Conservation (phyloP, 2,329 filamentous ascomycete genomes). For the Orbilia oligospora region DNA sequence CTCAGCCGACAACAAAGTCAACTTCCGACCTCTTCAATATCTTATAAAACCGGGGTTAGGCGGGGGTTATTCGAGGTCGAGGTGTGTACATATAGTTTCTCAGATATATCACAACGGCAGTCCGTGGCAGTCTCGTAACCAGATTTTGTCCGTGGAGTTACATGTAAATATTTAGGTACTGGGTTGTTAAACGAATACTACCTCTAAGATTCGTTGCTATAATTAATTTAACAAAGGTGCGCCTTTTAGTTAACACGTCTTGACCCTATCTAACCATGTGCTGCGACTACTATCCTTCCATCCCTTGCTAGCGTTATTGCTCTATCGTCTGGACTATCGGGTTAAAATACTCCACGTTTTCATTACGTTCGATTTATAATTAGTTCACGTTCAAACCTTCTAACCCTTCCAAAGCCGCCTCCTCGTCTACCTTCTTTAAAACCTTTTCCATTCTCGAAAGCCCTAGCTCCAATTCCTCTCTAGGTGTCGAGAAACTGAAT, state of each 20-base stretch:
- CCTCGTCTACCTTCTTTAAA: slow-evolving; percentile 45
- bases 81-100: not conserved
- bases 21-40: slow-evolving; percentile 18
- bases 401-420: slow-evolving; percentile 27
- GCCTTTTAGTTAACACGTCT: not conserved
- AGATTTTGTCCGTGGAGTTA: no score
- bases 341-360: not conserved
- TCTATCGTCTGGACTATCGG: not conserved
- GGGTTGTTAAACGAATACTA: not conserved
- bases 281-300: not conserved
- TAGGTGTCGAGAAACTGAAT: slow-evolving; percentile 55
- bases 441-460: slow-evolving; percentile 55
- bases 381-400: slow-evolving; percentile 19
- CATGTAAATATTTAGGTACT: not conserved
- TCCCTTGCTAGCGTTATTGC: not conserved
- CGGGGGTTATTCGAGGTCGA: not conserved
- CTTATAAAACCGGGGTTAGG: not conserved
- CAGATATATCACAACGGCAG: not conserved
- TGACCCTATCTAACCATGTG: not conserved
- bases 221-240: not conserved
- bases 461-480: slow-evolving; percentile 64
- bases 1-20: not conserved
- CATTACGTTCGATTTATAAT: slow-evolving; percentile 12
- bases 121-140: no score
- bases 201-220: not conserved